Base-by-base conservation (phyloP, 768 basidiomycete species). In the Tremella yokohamensis region DNA sequence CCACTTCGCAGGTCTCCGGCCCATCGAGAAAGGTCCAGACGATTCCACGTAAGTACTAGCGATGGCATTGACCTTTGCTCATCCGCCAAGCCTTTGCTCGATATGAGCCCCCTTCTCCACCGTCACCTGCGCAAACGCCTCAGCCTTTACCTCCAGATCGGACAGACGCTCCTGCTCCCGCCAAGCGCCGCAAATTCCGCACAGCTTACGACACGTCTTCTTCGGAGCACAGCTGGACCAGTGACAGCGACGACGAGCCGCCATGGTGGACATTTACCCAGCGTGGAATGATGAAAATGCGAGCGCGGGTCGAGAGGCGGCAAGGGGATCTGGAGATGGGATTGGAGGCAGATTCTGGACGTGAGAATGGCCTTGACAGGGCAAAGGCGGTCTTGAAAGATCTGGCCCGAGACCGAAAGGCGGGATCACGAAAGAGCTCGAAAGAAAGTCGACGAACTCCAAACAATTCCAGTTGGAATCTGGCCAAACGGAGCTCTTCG, bases 231-330 rank as follows among this genome's bases (percentile, higher is more conserved):
- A 34, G 29, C 29, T 34, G 29, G 29, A 49, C 26, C 13, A 57
- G 56, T 22, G 58, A 64, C 26, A 50, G 47, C 34, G 69, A 71
- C 40, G 66, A 69, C 11, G 69, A 71, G 19, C 60, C 64, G 1
- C 70, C 70, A 19, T 72, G 64, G 64, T 72, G 70, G 70, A 66
- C 67, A 0, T 72, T 72, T 45, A 72, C 70, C 0, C 51, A 58
- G 11, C 34, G 58, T 22, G 70, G 70, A 2, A 69, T 66, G 70
- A 55, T 53, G 26, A 72, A 67, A 55, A 59, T 72, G 25, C 54
- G 61, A 15, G 50, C 62, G 16, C 60, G 62, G 47, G 63, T 18
- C 15, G n/a, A 18, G 42, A 39, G 20, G 51, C 25, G 45, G 42
- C 60, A 29, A 39, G 40, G 24, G 58, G 53, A 26, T 9, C 50